A percentile compares a stretch with the other conserved stretches of the same genome.
Conservation (phyloP, 768 basidiomycete species). For the Lactarius vividus region DNA sequence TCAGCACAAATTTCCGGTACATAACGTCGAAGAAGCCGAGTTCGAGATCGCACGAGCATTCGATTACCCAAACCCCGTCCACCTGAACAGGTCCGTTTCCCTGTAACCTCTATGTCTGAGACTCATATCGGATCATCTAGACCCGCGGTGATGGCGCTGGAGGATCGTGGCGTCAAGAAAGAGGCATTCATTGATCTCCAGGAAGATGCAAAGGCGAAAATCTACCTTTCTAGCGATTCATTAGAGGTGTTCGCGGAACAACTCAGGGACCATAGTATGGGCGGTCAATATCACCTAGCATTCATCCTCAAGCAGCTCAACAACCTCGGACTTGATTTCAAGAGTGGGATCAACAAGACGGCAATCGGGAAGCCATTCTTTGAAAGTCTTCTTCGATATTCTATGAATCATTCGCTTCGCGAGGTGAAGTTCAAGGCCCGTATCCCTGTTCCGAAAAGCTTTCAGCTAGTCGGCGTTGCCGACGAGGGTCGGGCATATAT, state of each 20-base stretch:
- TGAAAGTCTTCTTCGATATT: constrained; percentile 51
- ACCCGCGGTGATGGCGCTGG: constrained; percentile 73
- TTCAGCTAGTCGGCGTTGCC: constrained; percentile 74
- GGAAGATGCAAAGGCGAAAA: constrained; percentile 50
- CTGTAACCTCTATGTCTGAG: not conserved
- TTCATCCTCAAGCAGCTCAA: constrained; percentile 51
- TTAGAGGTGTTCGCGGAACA: constrained; percentile 47
- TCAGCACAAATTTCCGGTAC: constrained; percentile 73
- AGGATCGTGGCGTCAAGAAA: constrained; percentile 64
- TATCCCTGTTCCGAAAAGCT: constrained; percentile 66
- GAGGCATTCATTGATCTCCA: constrained; percentile 64
- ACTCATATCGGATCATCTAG: constrained; percentile 37
- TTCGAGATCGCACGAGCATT: constrained; percentile 75
- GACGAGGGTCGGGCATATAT: constrained; percentile 58
- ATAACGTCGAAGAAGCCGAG: constrained; percentile 43
- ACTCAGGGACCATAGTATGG: constrained; percentile 48
- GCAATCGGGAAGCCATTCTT: constrained; percentile 58
- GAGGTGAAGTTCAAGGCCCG: constrained; percentile 75
- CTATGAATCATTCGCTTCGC: constrained; percentile 63
- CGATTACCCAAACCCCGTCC: constrained; percentile 54
- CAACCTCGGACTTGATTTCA: constrained; percentile 49
- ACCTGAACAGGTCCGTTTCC: constrained; percentile 65
- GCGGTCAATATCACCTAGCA: constrained; percentile 46
- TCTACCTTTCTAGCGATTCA: constrained; percentile 59
- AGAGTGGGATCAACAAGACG: constrained; percentile 34